phyloP scores from a whole-genome alignment of 2,329 filamentous ascomycete species.

The Sphaerulina musiva region DNA sequence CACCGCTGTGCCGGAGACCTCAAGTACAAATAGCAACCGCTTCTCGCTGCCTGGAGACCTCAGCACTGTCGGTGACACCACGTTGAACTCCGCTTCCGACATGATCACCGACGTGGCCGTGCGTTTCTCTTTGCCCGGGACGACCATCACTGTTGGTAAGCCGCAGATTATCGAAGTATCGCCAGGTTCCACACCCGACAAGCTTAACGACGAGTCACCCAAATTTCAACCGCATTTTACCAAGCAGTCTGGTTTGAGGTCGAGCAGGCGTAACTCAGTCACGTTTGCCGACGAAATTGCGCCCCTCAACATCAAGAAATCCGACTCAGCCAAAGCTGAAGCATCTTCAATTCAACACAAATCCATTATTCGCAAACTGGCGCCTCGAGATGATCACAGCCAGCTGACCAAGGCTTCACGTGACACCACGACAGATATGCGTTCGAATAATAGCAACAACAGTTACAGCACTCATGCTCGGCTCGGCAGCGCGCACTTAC shows the following conservation, averaged over 20 bases:
- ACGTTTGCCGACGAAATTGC: constrained; percentile 34
- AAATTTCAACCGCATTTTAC: constrained; percentile 20
- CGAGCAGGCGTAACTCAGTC: constrained; percentile 25
- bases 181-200: constrained; percentile 28
- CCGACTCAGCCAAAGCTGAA: constrained; percentile 20
- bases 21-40: constrained; percentile 24
- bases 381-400: constrained; percentile 23
- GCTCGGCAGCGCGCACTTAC: constrained; percentile 33
- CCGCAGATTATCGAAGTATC: constrained; percentile 33
- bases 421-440: constrained; percentile 26
- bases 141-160: constrained; percentile 33
- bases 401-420: constrained; percentile 18
- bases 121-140: constrained; percentile 34
- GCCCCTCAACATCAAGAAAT: constrained; percentile 32
- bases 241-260: constrained; percentile 13
- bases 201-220: constrained; percentile 15
- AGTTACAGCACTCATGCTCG: constrained; percentile 22
- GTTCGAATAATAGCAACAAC: constrained; percentile 16
- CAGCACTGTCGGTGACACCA: constrained; percentile 29
- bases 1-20: constrained; percentile 21
- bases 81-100: constrained; percentile 29
- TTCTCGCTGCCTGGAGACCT: constrained; percentile 31
- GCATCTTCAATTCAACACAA: constrained; percentile 20
- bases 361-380: constrained; percentile 26
- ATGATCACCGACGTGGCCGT: constrained; percentile 35